Evolutionary conservation across 192 early-diverging fungal species (phyloP).

Genomic region (Gamsiella multidivaricata): DNA sequence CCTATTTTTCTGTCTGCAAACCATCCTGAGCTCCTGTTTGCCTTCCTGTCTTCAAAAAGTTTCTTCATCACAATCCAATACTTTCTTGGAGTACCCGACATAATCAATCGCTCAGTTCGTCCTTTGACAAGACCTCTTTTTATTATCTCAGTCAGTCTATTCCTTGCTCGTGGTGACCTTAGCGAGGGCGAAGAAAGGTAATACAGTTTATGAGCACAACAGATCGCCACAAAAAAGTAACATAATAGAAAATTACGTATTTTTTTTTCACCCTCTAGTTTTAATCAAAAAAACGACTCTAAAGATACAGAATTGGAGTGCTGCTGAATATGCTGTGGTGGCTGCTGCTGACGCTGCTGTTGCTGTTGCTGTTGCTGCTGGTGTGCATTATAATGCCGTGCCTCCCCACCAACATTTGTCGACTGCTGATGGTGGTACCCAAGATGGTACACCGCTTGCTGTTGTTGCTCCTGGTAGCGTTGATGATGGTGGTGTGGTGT

Average conservation of each 20-base stretch:
- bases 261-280: background rate
- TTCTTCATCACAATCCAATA: no score
- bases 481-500: no score
- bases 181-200: no score
- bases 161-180: no score
- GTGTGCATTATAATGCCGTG: background rate
- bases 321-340: constrained; percentile 1
- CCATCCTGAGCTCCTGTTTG: no score
- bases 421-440: background rate
- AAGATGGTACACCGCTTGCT: background rate
- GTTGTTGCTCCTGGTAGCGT: background rate
- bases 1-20: no score
- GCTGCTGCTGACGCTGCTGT: constrained; percentile 7
- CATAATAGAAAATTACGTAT: background rate
- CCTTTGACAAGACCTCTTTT: no score
- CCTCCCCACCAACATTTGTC: background rate
- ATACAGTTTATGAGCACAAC: no score
- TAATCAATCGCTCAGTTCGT: no score
- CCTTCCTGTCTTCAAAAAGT: no score
- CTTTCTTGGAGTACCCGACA: no score
- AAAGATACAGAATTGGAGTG: background rate
- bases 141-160: no score
- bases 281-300: constrained; percentile 19
- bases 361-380: background rate
- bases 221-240: background rate